Conservation (phyloP, 768 basidiomycete genomes). For the Amanita pallidorosea region DNA sequence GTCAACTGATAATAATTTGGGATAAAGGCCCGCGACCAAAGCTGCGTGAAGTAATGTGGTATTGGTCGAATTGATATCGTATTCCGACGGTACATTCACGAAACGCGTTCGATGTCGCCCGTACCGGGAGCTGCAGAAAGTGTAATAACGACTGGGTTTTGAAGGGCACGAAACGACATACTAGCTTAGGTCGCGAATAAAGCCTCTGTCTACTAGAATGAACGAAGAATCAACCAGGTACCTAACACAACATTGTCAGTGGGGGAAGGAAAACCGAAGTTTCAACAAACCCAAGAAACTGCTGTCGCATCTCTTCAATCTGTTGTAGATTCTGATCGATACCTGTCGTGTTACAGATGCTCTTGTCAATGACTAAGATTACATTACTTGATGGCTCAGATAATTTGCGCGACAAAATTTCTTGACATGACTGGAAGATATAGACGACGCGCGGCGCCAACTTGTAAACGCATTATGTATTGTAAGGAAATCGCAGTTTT, state of each 20-base stretch:
- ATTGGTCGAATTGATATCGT: slow-evolving; percentile 63
- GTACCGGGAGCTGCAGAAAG: slow-evolving; percentile 50
- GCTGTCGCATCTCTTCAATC: slow-evolving; percentile 92
- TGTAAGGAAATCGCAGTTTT: slow-evolving; percentile 92
- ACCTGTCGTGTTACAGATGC: background rate
- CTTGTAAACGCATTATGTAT: slow-evolving; percentile 83
- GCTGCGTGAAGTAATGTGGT: slow-evolving; percentile 65
- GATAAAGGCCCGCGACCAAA: slow-evolving; percentile 79
- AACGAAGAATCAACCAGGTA: slow-evolving; percentile 87
- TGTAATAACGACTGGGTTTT: slow-evolving; percentile 6
- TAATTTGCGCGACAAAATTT: slow-evolving; percentile 77
- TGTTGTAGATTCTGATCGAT: slow-evolving; percentile 71
- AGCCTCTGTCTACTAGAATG: slow-evolving; percentile 52
- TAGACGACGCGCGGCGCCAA: slow-evolving; percentile 73
- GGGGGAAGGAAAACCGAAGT: background rate
- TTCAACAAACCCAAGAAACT: slow-evolving; percentile 55
- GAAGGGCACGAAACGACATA: slow-evolving; percentile 14
- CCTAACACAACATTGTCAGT: slow-evolving; percentile 21
- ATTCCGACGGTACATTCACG: slow-evolving; percentile 57
- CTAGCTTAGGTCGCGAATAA: slow-evolving; percentile 68
- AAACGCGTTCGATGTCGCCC: slow-evolving; percentile 68
- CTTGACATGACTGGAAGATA: slow-evolving; percentile 40
- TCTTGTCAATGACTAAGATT: background rate
- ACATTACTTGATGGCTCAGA: slow-evolving; percentile 65
- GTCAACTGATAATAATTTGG: slow-evolving; percentile 78